Conservation (phyloP, 140 eudicot species). For the Cichorium intybus region DNA sequence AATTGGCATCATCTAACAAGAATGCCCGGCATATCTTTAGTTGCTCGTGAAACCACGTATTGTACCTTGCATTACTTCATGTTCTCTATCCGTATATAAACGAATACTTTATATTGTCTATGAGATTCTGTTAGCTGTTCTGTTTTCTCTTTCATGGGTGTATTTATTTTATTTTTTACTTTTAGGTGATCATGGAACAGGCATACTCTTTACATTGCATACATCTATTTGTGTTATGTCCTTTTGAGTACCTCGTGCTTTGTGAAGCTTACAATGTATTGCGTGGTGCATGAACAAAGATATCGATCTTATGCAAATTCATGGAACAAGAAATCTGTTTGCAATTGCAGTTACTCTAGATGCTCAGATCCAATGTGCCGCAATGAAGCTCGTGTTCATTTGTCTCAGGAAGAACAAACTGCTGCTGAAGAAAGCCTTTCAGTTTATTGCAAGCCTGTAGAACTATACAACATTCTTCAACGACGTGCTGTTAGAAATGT, state of each 20-base stretch:
- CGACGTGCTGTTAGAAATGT: conserved; percentile 82
- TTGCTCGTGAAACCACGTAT: conserved; percentile 86
- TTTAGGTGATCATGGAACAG: conserved; percentile 17
- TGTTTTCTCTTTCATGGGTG: conserved; percentile 12
- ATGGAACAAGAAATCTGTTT: conserved; percentile 47
- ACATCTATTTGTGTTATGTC: conserved; percentile 19
- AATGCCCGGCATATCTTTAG: conserved; percentile 96
- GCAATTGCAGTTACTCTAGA: conserved; percentile 75
- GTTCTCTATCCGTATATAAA: conserved; percentile 12
- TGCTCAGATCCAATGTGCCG: conserved; percentile 88
- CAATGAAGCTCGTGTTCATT: conserved; percentile 62
- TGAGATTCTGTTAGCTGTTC: conserved; percentile 21
- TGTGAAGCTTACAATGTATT: conserved; percentile 22
- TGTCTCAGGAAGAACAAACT: conserved; percentile 78
- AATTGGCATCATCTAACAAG: conserved; percentile 41
- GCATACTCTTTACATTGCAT: conserved; percentile 13
- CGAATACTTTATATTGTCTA: conserved; percentile 16
- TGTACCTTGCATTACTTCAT: conserved; percentile 24
- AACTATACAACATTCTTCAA: conserved; percentile 94
- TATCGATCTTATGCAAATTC: conserved; percentile 17
- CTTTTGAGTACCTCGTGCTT: conserved; percentile 23
- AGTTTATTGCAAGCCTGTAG: conserved; percentile 95
- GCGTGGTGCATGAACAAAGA: conserved; percentile 23
- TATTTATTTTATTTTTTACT: conserved; percentile 11
- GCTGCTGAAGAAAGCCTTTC: conserved; percentile 97